These are phyloP conservation scores for Bromus sterilis DNA, from an alignment of 176 grass and related monocot genomes.

Conservation along the genomic window DNA sequence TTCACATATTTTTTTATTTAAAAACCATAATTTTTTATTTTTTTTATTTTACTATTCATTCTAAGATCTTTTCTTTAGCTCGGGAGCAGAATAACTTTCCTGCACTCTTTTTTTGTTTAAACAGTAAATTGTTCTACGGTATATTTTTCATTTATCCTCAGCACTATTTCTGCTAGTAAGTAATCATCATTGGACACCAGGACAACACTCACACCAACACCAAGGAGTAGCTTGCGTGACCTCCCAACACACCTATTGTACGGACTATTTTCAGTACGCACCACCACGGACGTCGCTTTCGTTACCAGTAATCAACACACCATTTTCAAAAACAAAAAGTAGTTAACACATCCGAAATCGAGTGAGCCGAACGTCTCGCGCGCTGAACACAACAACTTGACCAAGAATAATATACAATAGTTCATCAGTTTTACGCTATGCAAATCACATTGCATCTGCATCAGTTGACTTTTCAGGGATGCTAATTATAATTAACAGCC, in stretches of 20 bases:
- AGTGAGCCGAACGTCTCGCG: background rate
- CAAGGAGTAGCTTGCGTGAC: background rate
- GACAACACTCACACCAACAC: background rate
- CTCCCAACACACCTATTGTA: background rate
- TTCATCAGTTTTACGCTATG: background rate
- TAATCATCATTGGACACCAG: background rate
- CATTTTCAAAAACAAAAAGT: too few relatives aligned
- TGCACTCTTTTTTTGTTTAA: too few relatives aligned
- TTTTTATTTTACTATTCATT: too few relatives aligned
- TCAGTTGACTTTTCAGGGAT: background rate
- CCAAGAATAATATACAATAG: background rate
- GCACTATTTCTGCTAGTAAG: slow-evolving; percentile 13
- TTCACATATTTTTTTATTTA: too few relatives aligned
- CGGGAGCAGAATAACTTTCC: too few relatives aligned
- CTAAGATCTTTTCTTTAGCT: too few relatives aligned
- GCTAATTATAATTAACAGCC: background rate
- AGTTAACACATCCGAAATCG: background rate
- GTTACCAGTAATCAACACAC: too few relatives aligned
- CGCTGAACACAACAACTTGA: background rate
- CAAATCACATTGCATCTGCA: background rate
- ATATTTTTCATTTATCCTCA: too few relatives aligned
- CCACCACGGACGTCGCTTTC: background rate
- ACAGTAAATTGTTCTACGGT: too few relatives aligned
- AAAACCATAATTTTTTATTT: too few relatives aligned
- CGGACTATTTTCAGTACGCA: background rate